Base-by-base conservation (phyloP, 169 alveolate species). In the Plasmodium berghei region DNA sequence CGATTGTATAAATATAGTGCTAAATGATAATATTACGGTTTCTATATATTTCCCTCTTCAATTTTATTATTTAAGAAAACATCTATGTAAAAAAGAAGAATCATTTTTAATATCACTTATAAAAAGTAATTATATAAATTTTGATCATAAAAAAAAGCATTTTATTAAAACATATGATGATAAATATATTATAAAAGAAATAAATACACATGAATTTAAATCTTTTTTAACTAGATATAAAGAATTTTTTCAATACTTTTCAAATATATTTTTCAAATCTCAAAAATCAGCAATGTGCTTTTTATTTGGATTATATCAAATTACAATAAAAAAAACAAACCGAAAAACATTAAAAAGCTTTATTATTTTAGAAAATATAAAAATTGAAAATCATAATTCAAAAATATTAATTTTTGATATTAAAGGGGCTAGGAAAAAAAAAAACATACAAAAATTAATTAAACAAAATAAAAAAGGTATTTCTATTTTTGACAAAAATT, bases 401-500 rank as follows among this genome's bases (percentile, higher is more conserved):
- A 83, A 83, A 55, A 66, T 83, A 40, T 83, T 83, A 83, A 83
- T 83, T 67, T 83, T 83, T 83, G 90, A 83, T 46, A 83, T 83
- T 18, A 83, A 83, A 66, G 90, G 90, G 22, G 90, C 90, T 42
- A 67, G 90, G 28, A 83, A 83, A 62, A 83, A 83, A 67, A 83
- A 83, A 83, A 83, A 83, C 22, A 22, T 83, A 55, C 90, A 83
- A 66, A 83, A 83, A 34, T 59, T 83, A 62, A 49, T 67, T 10
- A 83, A 66, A 22, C 90, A 83, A 61, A 83, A 66, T 34, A 83
- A 55, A 28, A 83, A 14, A 61, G 55, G 54, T 1, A 48, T 67
- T 46, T 54, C 72, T n/a, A 24, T 77, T 18, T 83, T 83, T 72
- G 85, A 69, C 55, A 59, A 28, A 52, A 56, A 56, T 66, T 80